Evolutionary conservation across 1,284 basidiomycete genomes (phyloP), one percentile per base, ranked within the genome.

Genomic region (Trichosporon sp.): DNA sequence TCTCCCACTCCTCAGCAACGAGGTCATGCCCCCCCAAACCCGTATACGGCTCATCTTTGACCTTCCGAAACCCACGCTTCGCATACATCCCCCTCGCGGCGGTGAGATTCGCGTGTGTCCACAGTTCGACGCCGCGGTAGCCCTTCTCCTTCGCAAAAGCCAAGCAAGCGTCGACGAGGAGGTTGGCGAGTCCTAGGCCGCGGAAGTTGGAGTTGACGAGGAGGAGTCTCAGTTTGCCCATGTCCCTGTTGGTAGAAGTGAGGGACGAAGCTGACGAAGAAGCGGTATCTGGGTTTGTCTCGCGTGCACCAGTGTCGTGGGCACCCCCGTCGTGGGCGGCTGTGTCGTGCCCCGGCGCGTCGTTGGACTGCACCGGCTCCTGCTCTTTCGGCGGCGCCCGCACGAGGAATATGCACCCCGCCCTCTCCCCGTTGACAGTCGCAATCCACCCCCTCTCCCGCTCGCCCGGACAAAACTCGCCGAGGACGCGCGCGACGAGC

Each of bases 91-190:
- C 6, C 31, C 71, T 26, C 6, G 73, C 73, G 10, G 66, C 67
- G 4, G 14, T 19, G 31, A 74, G 71, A n/a, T 43, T 38, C 31
- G 26, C 46, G 16, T 74, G 71, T 26, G 73, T 74, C 73, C 71
- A 70, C 35, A 74, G 68, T 54, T 70, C 71, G 54, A 74, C 21
- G 14, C 43, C 37, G 40, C 5, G 21, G 32, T 72, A 74, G 2
- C 73, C 71, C 26, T 19, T 35, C 5, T 66, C 69, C 32, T n/a
- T 35, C 35, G 35, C 35, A 7, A 35, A 35, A 7, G 35, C 3
- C 35, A 35, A 7, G 35, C 35, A 35, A 7, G 35, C 35, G 35
- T 35, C 35, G 7, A 35, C 35, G 35, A 35, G 35, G 4, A 35
- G 35, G 35, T 3, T 4, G 35, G 35, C 35, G 35, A 35, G 35